Evolutionary conservation across 331 rosid species (phyloP), one percentile per base, ranked within the genome.

Genomic region (Quercus phellos): DNA sequence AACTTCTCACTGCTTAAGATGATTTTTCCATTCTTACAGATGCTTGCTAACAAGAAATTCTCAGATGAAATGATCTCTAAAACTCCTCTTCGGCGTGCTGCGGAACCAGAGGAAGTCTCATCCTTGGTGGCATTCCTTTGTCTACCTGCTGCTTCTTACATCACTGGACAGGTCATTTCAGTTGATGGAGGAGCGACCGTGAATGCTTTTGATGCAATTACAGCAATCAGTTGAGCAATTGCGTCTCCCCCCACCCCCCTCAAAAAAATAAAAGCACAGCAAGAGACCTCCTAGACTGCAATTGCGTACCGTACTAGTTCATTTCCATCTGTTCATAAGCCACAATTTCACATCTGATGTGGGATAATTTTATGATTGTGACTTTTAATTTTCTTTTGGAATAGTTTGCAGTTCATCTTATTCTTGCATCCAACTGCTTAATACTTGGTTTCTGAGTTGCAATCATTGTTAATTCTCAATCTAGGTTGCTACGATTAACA

Each of bases 141-240:
- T 85, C 81, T 88, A 18, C 91, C 91, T 0, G 89, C 91, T 34
- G 89, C 91, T 34, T 85, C 91, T 50, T 88, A 88, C 84, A 85
- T 88, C 61, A 85, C 91, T 16, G 88, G 90, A 56, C 91, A 88
- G 77, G 71, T 77, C 26, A 83, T 88, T 43, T 77, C 87, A 10
- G 87, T 88, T 16, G 89, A 88, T 72, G 90, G 91, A 68, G 91
- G 90, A 32, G 73, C 77, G 77, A 83, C 87, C 6, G 87, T 61
- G 8, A 83, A 85, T 73, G 79, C 84, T 13, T 85, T 88, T 77
- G 56, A 64, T 7, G 63, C 87, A 54, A 68, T 54, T 35, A 21
- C 11, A 34, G 27, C 75, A 17, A 14, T 24, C 7, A 9, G 9
- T 26, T 80, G 78, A 82, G 51, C 78, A 66, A 29, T 27, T 27